Base-by-base conservation (phyloP, 805 yeast genomes). In the Brettanomyces nanus region DNA sequence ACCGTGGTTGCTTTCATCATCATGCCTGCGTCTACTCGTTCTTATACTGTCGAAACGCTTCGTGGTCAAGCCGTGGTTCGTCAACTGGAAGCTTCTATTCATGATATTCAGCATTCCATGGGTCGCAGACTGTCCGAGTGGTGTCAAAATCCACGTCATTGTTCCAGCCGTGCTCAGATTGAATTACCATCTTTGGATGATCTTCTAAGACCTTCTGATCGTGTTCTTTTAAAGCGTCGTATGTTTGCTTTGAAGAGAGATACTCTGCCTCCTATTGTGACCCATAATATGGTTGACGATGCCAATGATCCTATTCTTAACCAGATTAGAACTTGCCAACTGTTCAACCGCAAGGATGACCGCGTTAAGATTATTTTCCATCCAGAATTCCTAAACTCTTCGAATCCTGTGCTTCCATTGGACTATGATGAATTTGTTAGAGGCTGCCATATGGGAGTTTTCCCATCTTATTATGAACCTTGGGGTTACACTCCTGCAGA, bases 401-500 rank as follows among this genome's bases (percentile, higher is more conserved):
- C 86, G 59, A 90, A 90, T 64, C 97, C 98, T 37, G 83, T 90
- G 41, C 70, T 90, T 56, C 82, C 95, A 15, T 66, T 90, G 40
- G 98, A 90, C 61, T 90, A 90, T 60, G 98, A 90, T 59, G 98
- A 90, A 60, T 90, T 90, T 61, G 98, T 90, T 33, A 75, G 98
- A 49, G 98, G 98, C 44, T 89, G 97, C 59, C 97, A 90, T 62
- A 67, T 92, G 61, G 98, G 98, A 59, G 95, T 90, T 36, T 90
- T 90, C 80, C 98, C 98, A 35, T 86, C 96, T 0, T 90, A 90
- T 65, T 90, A 90, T 58, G 98, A 90, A 65, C 98, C 98, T 4
- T 90, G 98, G 98, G 98, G 98, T 28, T 90, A 90, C 62, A 90
- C 98, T 2, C 98, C 98, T 3, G 97, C 97, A 6, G 98, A 90